Conservation (phyloP, 768 basidiomycete species). For the Hirschioporus abietinus region DNA sequence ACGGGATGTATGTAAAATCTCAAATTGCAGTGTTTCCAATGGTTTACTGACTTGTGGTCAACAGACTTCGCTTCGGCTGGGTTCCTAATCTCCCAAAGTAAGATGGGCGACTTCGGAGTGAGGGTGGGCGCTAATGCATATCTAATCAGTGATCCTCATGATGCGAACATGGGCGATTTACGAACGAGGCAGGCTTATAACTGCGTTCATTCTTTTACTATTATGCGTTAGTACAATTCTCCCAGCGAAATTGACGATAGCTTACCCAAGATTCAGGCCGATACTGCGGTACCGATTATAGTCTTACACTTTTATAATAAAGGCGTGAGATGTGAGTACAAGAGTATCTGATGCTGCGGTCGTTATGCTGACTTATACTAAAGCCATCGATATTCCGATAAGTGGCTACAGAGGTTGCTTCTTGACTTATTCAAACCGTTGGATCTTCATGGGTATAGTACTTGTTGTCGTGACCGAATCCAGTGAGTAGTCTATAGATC, state of each 20-base stretch:
- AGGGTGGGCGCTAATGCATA: not conserved
- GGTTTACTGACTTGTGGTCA: not conserved
- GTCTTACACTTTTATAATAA: not conserved
- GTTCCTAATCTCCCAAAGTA: not conserved
- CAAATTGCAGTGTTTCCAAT: not conserved
- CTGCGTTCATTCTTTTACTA: not conserved
- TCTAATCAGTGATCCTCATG: not conserved
- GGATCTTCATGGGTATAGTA: not conserved
- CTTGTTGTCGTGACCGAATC: not conserved
- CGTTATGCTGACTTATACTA: not conserved
- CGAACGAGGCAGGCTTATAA: not conserved
- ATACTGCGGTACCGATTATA: not conserved
- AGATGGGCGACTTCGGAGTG: not conserved
- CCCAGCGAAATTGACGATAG: not conserved
- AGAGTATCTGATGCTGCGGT: not conserved
- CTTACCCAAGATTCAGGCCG: not conserved
- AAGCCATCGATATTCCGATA: not conserved
- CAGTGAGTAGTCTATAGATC: not conserved
- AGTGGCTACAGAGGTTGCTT: not conserved
- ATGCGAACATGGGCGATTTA: not conserved
- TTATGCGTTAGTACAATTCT: not conserved
- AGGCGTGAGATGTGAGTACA: not conserved
- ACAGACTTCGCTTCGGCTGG: not conserved
- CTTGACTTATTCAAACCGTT: not conserved
- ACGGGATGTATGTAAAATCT: not conserved